Conservation (phyloP, 2,329 filamentous ascomycete genomes). For the Allantophomopsis lycopodina region DNA sequence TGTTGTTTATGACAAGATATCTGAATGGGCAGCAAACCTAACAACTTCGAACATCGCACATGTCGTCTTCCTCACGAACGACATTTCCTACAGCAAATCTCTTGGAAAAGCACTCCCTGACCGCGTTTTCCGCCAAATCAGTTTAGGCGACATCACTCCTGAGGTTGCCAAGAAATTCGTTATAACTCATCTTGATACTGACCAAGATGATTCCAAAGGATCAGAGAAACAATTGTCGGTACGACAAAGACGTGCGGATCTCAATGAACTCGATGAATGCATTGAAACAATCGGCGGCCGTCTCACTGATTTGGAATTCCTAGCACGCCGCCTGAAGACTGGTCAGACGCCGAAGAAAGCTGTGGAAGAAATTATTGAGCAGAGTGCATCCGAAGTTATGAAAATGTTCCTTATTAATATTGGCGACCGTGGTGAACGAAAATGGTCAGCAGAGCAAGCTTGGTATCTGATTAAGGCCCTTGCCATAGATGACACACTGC, state of each 20-base stretch:
- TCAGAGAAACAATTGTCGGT: constrained; percentile 14
- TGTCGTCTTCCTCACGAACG: constrained; percentile 86
- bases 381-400: constrained; percentile 78
- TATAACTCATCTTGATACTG: constrained; percentile 57
- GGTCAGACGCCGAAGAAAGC: constrained; percentile 74
- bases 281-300: constrained; percentile 78
- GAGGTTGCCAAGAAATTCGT: constrained; percentile 84
- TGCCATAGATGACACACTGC: constrained; percentile 50
- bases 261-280: constrained; percentile 64
- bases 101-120: constrained; percentile 80
- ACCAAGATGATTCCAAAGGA: constrained; percentile 19
- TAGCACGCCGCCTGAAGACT: constrained; percentile 77
- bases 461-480: constrained; percentile 80
- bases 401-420: constrained; percentile 76
- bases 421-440: constrained; percentile 30
- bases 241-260: constrained; percentile 26
- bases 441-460: constrained; percentile 76
- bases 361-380: constrained; percentile 76
- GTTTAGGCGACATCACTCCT: constrained; percentile 74
- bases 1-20: constrained; percentile 62
- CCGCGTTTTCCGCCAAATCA: constrained; percentile 75
- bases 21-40: constrained; percentile 80
- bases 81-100: constrained; percentile 78
- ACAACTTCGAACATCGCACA: constrained; percentile 84
- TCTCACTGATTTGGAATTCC: constrained; percentile 88